A percentile compares a stretch with the other conserved stretches of the same genome.
Evolutionary conservation across 345 rosid species (phyloP).

Genomic region (Geranium brycei): DNA sequence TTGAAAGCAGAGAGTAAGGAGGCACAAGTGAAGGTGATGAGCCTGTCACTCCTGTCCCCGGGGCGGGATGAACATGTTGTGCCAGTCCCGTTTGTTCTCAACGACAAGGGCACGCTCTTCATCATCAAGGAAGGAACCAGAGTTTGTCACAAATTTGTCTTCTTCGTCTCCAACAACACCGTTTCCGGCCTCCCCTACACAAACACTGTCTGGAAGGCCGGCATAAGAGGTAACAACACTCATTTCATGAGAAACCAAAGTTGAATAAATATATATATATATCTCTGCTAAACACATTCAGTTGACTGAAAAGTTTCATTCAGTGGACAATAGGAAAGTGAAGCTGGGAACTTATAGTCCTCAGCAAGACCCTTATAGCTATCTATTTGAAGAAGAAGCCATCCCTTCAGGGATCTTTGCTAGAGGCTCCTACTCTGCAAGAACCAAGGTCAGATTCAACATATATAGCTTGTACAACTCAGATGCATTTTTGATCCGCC

Average conservation of each 20-base stretch:
- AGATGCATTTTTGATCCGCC: no score
- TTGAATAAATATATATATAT: no score
- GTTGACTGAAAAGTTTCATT: not conserved
- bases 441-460: conserved; percentile 16
- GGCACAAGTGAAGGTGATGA: conserved; percentile 18
- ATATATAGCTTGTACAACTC: no score
- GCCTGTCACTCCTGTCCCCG: conserved; percentile 13
- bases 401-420: conserved; percentile 27
- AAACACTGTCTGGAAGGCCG: conserved; percentile 27
- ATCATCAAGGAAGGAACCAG: conserved; percentile 21
- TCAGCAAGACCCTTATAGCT: conserved; percentile 17
- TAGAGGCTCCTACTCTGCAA: conserved; percentile 23
- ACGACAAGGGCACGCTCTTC: conserved; percentile 19
- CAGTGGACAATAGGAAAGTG: conserved; percentile 22
- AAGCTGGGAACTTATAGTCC: conserved; percentile 23
- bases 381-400: conserved; percentile 19
- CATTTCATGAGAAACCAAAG: no score
- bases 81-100: conserved; percentile 13
- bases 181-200: conserved; percentile 22
- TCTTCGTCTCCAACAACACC: conserved; percentile 15
- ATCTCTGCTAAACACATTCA: no score
- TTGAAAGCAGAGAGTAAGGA: conserved; percentile 13
- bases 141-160: conserved; percentile 15
- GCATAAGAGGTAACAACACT: conserved; percentile 15
- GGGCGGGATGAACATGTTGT: conserved; percentile 18